Percentiles rank a stretch among this genome's conserved stretches.
These are phyloP conservation scores for Talaromyces sp. DNA, from an alignment of 2,329 filamentous ascomycete genomes.

Conservation along the genomic window DNA sequence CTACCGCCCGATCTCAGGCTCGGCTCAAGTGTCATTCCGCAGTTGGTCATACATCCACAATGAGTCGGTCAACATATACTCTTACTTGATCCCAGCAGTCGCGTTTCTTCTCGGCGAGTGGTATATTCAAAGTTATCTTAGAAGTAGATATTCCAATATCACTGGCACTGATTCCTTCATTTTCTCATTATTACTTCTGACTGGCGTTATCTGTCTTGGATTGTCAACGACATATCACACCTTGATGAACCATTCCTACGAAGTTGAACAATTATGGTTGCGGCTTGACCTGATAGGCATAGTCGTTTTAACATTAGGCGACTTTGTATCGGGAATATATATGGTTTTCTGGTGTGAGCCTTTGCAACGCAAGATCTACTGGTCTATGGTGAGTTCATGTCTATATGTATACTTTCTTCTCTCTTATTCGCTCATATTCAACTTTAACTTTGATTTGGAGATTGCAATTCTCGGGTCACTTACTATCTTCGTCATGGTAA, in stretches of 20 bases:
- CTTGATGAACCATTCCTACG: constrained; percentile 32
- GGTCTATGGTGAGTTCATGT: constrained; percentile 32
- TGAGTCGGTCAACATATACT: constrained; percentile 45
- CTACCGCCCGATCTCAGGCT: constrained; percentile 45
- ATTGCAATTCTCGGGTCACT: constrained; percentile 30
- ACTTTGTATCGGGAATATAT: constrained; percentile 35
- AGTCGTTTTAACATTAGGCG: constrained; percentile 32
- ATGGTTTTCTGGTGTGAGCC: constrained; percentile 37
- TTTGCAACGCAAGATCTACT: constrained; percentile 29
- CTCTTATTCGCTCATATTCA: background rate
- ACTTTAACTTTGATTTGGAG: constrained; percentile 18
- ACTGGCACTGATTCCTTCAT: constrained; percentile 19
- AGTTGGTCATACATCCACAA: constrained; percentile 47
- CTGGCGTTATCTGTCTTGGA: constrained; percentile 36
- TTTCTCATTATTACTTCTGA: constrained; percentile 22
- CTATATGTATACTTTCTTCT: background rate
- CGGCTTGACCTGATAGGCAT: constrained; percentile 35
- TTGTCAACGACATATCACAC: constrained; percentile 33
- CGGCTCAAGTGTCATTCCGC: constrained; percentile 34
- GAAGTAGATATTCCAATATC: constrained; percentile 11
- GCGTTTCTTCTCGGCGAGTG: constrained; percentile 11
- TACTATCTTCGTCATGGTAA: constrained; percentile 34
- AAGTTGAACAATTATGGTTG: constrained; percentile 26
- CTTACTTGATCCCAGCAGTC: constrained; percentile 47
- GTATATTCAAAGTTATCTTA: constrained; percentile 17